A percentile compares a stretch with the other conserved stretches of the same genome.
Evolutionary conservation across 2,329 filamentous ascomycete species (phyloP).

Genomic region (Talaromyces sp.): DNA sequence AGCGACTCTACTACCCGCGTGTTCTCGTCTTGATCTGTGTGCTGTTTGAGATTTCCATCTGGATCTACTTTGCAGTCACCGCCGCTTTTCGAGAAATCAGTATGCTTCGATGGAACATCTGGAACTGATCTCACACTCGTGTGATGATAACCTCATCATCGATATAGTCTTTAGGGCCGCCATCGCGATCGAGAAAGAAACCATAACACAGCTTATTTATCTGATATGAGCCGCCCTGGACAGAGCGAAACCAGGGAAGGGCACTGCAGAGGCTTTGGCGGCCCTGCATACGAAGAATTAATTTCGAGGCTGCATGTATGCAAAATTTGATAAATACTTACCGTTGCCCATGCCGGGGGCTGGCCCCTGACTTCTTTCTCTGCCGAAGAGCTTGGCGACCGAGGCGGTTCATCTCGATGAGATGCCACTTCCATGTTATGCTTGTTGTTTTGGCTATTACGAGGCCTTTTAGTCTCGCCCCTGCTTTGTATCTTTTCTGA

Average conservation of each 20-base stretch:
- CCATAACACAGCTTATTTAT: slow-evolving; percentile 50
- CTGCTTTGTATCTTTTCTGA: background rate
- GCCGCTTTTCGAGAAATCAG: slow-evolving; percentile 40
- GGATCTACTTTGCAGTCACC: slow-evolving; percentile 51
- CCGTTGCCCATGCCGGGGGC: slow-evolving; percentile 56
- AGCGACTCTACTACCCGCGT: slow-evolving; percentile 40
- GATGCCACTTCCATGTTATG: no score
- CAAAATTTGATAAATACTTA: slow-evolving; percentile 15
- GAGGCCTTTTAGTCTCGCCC: background rate
- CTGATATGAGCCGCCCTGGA: slow-evolving; percentile 58
- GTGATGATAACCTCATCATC: slow-evolving; percentile 61
- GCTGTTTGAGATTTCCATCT: slow-evolving; percentile 46
- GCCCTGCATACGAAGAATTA: slow-evolving; percentile 22
- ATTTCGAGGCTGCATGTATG: background rate
- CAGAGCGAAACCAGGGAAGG: slow-evolving; percentile 58
- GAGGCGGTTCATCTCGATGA: background rate
- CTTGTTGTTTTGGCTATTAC: background rate
- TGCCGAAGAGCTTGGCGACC: no score
- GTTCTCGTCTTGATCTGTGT: slow-evolving; percentile 45
- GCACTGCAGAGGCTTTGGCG: slow-evolving; percentile 62
- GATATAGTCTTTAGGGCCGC: slow-evolving; percentile 55
- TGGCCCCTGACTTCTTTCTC: slow-evolving; percentile 23
- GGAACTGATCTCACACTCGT: slow-evolving; percentile 55
- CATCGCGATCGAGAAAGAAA: slow-evolving; percentile 57
- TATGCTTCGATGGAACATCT: no score